phyloP scores from a whole-genome alignment of 345 rosid species.

The Microcos paniculata region DNA sequence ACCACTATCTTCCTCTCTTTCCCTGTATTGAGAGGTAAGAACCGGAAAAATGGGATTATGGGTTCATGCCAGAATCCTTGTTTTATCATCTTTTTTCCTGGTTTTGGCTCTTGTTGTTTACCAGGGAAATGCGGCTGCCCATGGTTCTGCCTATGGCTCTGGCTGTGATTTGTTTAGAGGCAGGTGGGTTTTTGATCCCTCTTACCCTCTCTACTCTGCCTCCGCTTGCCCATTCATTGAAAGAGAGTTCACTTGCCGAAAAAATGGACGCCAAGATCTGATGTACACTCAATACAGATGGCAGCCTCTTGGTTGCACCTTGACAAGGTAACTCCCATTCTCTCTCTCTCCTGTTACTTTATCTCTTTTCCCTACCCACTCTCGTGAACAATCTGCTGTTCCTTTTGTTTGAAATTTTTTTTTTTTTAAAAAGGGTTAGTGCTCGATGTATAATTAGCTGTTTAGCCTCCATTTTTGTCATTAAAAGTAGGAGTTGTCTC shows the following conservation, averaged over 20 bases:
- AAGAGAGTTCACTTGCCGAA: conserved; percentile 58
- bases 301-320: conserved; percentile 63
- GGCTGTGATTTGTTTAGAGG: conserved; percentile 61
- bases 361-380: not conserved
- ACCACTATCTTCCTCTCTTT: not conserved
- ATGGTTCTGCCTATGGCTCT: not conserved
- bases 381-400: not conserved
- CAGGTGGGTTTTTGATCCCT: conserved; percentile 60
- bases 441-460: not conserved
- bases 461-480: not conserved
- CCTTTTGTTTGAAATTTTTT: not conserved
- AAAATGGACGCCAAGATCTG: conserved; percentile 74
- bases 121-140: not conserved
- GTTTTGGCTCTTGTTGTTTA: not conserved
- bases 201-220: conserved; percentile 58
- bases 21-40: not conserved
- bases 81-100: not conserved
- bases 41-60: not conserved
- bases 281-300: conserved; percentile 57
- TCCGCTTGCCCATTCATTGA: conserved; percentile 69
- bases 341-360: not conserved
- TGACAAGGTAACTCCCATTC: conserved; percentile 40
- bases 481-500: not conserved
- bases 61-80: not conserved
- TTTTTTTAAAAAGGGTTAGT: not conserved